These are phyloP conservation scores for Talaromyces proteolyticus DNA, from an alignment of 495 filamentous ascomycete genomes.

Conservation along the genomic window DNA sequence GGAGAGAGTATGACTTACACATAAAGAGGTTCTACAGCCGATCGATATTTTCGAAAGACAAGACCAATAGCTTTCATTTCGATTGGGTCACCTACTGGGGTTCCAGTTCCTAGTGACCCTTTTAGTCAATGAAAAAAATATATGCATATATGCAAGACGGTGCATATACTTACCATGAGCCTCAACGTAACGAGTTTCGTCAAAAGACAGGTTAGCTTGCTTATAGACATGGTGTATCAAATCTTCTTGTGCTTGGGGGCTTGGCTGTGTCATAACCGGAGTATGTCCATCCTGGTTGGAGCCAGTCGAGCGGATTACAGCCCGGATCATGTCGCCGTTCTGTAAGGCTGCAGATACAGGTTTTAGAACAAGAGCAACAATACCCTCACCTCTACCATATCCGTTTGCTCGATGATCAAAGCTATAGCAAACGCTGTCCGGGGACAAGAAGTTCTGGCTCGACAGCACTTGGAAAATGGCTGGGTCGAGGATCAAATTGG, in stretches of 20 bases:
- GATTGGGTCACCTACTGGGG: neutral
- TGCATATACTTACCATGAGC: no score
- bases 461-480: neutral
- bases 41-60: neutral
- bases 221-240: constrained; percentile 12
- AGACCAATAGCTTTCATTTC: constrained; percentile 6
- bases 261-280: constrained; percentile 23
- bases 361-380: constrained; percentile 22
- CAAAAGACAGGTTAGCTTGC: constrained; percentile 7
- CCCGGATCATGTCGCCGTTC: constrained; percentile 24
- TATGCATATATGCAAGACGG: constrained; percentile 15
- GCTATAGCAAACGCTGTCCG: constrained; percentile 20
- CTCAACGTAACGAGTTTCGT: constrained; percentile 22
- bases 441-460: constrained; percentile 17
- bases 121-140: no score
- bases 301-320: constrained; percentile 22
- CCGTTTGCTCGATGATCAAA: constrained; percentile 29
- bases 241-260: constrained; percentile 7
- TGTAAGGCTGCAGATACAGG: constrained; percentile 16
- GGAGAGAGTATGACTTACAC: constrained; percentile 34
- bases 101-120: no score
- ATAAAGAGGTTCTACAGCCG: constrained; percentile 5
- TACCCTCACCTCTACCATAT: constrained; percentile 24
- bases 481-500: constrained; percentile 16
- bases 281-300: constrained; percentile 30